A percentile compares a stretch with the other conserved stretches of the same genome.
phyloP scores from a whole-genome alignment of 768 basidiomycete species.

The Pleurotus salmoneostramineus region DNA sequence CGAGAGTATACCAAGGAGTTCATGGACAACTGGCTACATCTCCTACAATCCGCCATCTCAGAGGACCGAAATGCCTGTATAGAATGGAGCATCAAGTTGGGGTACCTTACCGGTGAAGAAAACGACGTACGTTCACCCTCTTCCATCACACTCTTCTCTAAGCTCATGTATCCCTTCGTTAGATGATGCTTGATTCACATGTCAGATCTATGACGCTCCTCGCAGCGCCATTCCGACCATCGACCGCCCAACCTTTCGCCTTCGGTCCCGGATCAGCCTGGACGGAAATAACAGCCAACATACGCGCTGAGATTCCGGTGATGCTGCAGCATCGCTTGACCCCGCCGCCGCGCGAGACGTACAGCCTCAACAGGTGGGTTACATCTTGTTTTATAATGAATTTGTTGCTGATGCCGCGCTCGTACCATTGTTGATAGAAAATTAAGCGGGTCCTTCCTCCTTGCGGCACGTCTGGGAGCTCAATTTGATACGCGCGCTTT shows the following conservation, averaged over 20 bases:
- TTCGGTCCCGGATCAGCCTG: constrained; percentile 68
- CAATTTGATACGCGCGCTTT: constrained; percentile 67
- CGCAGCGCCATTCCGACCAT: constrained; percentile 75
- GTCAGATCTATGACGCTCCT: constrained; percentile 79
- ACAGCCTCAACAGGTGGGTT: constrained; percentile 82
- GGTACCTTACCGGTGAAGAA: constrained; percentile 90
- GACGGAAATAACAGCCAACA: constrained; percentile 70
- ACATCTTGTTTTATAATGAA: no score
- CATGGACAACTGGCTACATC: constrained; percentile 80
- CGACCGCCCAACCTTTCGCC: constrained; percentile 67
- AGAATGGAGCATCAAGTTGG: constrained; percentile 73
- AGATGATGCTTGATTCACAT: constrained; percentile 88
- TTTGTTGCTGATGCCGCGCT: no score
- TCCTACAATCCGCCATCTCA: constrained; percentile 77
- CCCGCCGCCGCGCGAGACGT: constrained; percentile 92
- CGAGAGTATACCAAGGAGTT: constrained; percentile 81
- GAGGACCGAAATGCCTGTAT: constrained; percentile 67
- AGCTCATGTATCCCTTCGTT: not conserved
- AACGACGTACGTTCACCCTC: constrained; percentile 49
- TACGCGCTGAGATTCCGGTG: constrained; percentile 78
- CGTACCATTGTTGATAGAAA: constrained; percentile 41
- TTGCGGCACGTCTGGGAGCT: constrained; percentile 73
- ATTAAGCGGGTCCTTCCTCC: constrained; percentile 76
- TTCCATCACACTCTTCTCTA: not conserved
- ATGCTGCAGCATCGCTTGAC: constrained; percentile 89